Evolutionary conservation across 768 basidiomycete species (phyloP).

Genomic region (Tylopilus cervinicoccineus): DNA sequence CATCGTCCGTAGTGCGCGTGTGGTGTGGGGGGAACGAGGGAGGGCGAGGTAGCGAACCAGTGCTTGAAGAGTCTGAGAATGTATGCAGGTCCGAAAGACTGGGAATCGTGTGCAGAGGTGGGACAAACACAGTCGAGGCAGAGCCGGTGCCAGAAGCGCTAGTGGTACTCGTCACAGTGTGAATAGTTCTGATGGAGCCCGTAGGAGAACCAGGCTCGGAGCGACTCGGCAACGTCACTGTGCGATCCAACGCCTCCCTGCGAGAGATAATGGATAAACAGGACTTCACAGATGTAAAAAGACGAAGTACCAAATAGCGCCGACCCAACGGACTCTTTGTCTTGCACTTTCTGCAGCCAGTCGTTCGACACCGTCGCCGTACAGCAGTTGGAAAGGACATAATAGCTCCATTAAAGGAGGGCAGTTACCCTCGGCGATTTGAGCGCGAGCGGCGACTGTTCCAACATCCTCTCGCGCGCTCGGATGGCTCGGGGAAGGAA

Average conservation of each 20-base stretch:
- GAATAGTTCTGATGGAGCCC: conserved; percentile 67
- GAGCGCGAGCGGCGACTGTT: conserved; percentile 69
- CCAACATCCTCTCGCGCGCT: conserved; percentile 84
- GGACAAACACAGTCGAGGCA: conserved; percentile 72
- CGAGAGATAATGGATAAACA: conserved; percentile 1
- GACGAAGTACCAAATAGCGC: conserved; percentile 71
- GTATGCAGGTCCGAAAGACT: conserved; percentile 64
- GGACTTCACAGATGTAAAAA: neutral
- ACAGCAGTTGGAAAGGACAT: conserved; percentile 89
- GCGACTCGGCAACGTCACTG: conserved; percentile 47
- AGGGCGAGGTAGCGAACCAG: conserved; percentile 36
- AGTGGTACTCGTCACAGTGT: conserved; percentile 46
- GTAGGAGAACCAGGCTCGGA: conserved; percentile 43
- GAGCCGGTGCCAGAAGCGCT: conserved; percentile 42
- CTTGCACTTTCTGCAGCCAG: conserved; percentile 84
- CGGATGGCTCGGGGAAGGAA: conserved; percentile 77
- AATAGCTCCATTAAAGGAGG: conserved; percentile 62
- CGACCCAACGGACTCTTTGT: conserved; percentile 89
- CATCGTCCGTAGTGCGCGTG: conserved; percentile 70
- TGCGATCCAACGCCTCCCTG: conserved; percentile 77
- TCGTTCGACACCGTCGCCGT: conserved; percentile 85
- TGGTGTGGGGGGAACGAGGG: conserved; percentile 56
- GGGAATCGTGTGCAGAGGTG: conserved; percentile 65
- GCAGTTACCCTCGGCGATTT: conserved; percentile 43
- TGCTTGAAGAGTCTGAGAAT: conserved; percentile 40